Evolutionary conservation across 768 basidiomycete species (phyloP).

Genomic region (Suillus subluteus): DNA sequence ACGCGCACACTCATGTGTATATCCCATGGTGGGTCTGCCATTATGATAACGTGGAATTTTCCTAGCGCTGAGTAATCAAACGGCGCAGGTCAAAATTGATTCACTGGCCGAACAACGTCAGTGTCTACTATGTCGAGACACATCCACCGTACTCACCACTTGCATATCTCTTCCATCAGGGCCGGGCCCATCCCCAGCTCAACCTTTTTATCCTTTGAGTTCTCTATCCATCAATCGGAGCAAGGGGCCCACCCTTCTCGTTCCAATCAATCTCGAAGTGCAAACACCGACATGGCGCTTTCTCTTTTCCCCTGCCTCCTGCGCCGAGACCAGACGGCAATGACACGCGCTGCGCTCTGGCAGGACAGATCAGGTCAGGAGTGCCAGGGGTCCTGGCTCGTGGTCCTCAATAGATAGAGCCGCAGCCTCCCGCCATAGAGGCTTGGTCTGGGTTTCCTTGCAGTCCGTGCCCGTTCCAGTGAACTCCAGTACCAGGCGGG

Average conservation of each 20-base stretch:
- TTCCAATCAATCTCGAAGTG: slow-evolving; percentile 93
- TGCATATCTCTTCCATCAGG: slow-evolving; percentile 55
- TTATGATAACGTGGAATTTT: slow-evolving; percentile 98
- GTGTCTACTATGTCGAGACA: not conserved
- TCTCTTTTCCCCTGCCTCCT: slow-evolving; percentile 89
- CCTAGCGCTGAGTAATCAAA: slow-evolving; percentile 92
- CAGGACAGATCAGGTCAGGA: too few relatives aligned
- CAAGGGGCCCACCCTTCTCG: slow-evolving; percentile 52
- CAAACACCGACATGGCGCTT: slow-evolving; percentile 85
- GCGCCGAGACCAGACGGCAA: slow-evolving; percentile 87
- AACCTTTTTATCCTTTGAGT: slow-evolving; percentile 48
- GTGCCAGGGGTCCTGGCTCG: too few relatives aligned
- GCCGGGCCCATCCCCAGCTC: slow-evolving; percentile 71
- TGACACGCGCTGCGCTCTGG: slow-evolving; percentile 66
- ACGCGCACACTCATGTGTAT: slow-evolving; percentile 92
- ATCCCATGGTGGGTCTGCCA: slow-evolving; percentile 99
- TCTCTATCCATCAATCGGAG: slow-evolving; percentile 26
- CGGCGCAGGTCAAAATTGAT: slow-evolving; percentile 92
- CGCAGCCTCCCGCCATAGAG: too few relatives aligned
- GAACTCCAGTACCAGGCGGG: slow-evolving; percentile 55
- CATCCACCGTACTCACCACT: slow-evolving; percentile 42
- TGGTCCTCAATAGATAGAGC: too few relatives aligned
- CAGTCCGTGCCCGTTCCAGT: too few relatives aligned
- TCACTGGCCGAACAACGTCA: slow-evolving; percentile 54
- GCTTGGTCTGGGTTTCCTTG: too few relatives aligned